Percentiles rank a stretch among this genome's conserved stretches.
Conservation (phyloP, 768 basidiomycete genomes). For the Hericium alpestre region DNA sequence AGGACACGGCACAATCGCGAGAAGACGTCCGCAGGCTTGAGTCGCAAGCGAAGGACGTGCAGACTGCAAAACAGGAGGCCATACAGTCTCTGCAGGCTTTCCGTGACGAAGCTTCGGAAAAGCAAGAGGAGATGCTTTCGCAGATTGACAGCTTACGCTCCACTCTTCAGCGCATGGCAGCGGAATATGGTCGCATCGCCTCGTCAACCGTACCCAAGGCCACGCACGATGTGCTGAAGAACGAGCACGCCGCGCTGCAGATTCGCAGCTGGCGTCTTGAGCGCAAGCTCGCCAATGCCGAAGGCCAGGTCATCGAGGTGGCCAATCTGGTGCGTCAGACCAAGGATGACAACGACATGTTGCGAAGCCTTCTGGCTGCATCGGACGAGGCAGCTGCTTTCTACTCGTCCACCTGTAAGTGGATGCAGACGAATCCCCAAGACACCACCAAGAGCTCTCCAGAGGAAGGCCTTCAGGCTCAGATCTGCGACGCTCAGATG, state of each 20-base stretch:
- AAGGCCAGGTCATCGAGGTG: constrained; percentile 56
- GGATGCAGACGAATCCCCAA: not conserved
- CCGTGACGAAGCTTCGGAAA: constrained; percentile 23
- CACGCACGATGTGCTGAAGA: constrained; percentile 13
- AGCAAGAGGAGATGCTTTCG: constrained; percentile 34
- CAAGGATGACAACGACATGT: constrained; percentile 39
- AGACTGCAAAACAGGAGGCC: constrained; percentile 26
- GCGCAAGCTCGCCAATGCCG: constrained; percentile 58
- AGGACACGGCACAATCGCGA: constrained; percentile 27
- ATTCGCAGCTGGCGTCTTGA: constrained; percentile 43
- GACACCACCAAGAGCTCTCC: not conserved
- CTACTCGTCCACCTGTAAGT: constrained; percentile 7
- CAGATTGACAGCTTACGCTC: constrained; percentile 42
- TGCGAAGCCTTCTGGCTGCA: constrained; percentile 20
- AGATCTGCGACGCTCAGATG: not conserved
- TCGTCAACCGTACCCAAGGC: constrained; percentile 16
- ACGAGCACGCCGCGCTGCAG: constrained; percentile 29
- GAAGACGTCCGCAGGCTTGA: constrained; percentile 25
- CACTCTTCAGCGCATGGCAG: constrained; percentile 36
- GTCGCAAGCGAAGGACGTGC: constrained; percentile 25
- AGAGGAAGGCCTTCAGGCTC: not conserved
- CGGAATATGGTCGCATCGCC: constrained; percentile 31
- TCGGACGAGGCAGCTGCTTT: constrained; percentile 12
- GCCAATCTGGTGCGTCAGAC: constrained; percentile 49
- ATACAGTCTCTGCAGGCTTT: constrained; percentile 22